phyloP scores from a whole-genome alignment of 768 basidiomycete species.

The Podaxis pistillaris region DNA sequence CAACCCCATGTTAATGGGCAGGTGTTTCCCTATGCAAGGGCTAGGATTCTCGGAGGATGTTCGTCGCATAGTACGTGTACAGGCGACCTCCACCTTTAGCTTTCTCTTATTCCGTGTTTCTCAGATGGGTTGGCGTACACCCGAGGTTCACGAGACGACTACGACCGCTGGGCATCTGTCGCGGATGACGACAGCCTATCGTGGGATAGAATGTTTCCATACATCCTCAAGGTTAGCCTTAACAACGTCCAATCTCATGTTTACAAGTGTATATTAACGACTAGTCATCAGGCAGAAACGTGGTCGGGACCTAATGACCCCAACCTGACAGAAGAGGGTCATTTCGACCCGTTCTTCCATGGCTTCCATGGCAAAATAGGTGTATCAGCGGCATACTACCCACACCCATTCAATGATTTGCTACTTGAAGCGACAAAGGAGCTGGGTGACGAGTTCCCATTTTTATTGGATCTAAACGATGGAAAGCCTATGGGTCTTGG shows the following conservation, averaged over 20 bases:
- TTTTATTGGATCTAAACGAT: constrained; percentile 39
- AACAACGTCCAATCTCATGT: not conserved
- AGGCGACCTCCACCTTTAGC: not conserved
- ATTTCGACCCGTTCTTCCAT: constrained; percentile 30
- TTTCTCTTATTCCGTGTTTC: not conserved
- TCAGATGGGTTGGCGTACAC: constrained; percentile 14
- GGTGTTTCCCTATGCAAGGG: constrained; percentile 22
- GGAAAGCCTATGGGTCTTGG: constrained; percentile 40
- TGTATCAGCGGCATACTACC: constrained; percentile 25
- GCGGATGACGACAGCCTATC: constrained; percentile 10
- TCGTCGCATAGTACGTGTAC: constrained; percentile 22
- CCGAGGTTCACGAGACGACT: constrained; percentile 12
- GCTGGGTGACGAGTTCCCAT: constrained; percentile 32
- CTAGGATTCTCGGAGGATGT: constrained; percentile 27
- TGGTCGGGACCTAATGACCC: constrained; percentile 15
- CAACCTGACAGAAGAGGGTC: constrained; percentile 15
- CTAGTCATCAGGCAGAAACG: not conserved
- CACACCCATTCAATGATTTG: constrained; percentile 10
- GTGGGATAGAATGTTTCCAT: constrained; percentile 15
- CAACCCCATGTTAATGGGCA: constrained; percentile 23
- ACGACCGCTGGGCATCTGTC: constrained; percentile 6
- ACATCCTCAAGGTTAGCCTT: constrained; percentile 7
- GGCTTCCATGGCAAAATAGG: constrained; percentile 20
- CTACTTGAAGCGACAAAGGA: constrained; percentile 26
- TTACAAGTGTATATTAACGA: not conserved